phyloP scores from a whole-genome alignment of 306 rosid species.

The Citrullus mucosospermus region DNA sequence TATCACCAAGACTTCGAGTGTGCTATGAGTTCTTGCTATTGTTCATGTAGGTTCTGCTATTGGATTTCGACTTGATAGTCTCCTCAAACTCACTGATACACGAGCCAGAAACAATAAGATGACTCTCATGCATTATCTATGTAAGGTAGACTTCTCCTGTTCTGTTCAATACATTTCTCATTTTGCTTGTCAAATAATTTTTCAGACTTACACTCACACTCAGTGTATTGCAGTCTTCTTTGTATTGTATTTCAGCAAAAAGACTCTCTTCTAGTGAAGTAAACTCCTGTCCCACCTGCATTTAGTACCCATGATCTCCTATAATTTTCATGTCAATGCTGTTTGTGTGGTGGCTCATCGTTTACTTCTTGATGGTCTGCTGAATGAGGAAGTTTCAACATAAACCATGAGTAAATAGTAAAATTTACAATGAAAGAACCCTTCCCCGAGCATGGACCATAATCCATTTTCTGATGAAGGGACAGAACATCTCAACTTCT shows the following conservation, averaged over 20 bases:
- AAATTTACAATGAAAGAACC: background rate
- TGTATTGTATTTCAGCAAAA: background rate
- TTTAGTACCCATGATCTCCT: background rate
- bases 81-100: constrained; percentile 88
- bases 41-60: constrained; percentile 67
- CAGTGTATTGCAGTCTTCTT: background rate
- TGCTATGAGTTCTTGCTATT: background rate
- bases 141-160: constrained; percentile 59
- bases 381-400: background rate
- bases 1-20: background rate
- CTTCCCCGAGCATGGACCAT: background rate
- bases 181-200: background rate
- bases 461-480: background rate
- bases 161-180: background rate
- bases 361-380: background rate
- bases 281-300: background rate
- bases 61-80: constrained; percentile 97
- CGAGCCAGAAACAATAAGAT: constrained; percentile 82
- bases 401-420: background rate
- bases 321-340: background rate
- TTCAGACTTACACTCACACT: background rate
- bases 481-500: background rate
- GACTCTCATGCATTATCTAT: constrained; percentile 99
- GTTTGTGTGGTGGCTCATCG: background rate
- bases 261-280: background rate